phyloP scores from a whole-genome alignment of 495 filamentous ascomycete species.

The Bryoglossum gracile region DNA sequence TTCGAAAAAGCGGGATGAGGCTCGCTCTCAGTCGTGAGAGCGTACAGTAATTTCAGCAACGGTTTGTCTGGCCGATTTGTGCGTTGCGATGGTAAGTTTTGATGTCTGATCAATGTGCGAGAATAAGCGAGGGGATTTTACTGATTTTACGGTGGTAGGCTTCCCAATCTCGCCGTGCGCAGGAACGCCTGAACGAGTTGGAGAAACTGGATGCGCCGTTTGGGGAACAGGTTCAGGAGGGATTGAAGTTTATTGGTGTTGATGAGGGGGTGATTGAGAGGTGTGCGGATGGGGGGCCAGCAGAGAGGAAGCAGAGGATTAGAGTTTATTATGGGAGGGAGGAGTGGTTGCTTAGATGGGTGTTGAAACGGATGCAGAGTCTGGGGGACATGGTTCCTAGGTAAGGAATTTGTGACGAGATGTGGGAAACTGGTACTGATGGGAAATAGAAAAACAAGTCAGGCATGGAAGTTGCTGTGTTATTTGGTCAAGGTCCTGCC shows the following conservation, averaged over 20 bases:
- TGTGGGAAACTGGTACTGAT: constrained; percentile 26
- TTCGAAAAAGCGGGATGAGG: neutral
- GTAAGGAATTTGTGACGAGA: constrained; percentile 14
- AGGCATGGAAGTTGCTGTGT: constrained; percentile 42
- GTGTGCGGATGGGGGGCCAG: constrained; percentile 31
- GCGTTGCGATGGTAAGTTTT: neutral
- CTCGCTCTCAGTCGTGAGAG: neutral
- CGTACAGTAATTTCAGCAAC: too few relatives aligned
- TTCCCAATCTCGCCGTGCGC: constrained; percentile 22
- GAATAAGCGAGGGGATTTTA: neutral
- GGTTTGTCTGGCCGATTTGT: neutral
- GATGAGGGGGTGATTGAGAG: constrained; percentile 14
- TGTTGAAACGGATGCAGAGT: constrained; percentile 52
- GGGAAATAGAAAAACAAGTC: constrained; percentile 27
- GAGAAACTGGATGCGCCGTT: constrained; percentile 23
- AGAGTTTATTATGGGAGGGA: constrained; percentile 36
- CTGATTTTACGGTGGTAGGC: constrained; percentile 13
- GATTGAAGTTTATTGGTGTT: constrained; percentile 23
- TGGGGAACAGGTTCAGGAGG: constrained; percentile 24
- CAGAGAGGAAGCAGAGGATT: constrained; percentile 25
- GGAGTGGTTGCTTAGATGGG: constrained; percentile 62
- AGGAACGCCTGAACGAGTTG: constrained; percentile 19
- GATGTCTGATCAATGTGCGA: neutral
- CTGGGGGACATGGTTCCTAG: constrained; percentile 21
- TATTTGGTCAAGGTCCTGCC: constrained; percentile 42